Base-by-base conservation (phyloP, 1,139 yeast species). In the Zygotorulaspora mrakii region DNA sequence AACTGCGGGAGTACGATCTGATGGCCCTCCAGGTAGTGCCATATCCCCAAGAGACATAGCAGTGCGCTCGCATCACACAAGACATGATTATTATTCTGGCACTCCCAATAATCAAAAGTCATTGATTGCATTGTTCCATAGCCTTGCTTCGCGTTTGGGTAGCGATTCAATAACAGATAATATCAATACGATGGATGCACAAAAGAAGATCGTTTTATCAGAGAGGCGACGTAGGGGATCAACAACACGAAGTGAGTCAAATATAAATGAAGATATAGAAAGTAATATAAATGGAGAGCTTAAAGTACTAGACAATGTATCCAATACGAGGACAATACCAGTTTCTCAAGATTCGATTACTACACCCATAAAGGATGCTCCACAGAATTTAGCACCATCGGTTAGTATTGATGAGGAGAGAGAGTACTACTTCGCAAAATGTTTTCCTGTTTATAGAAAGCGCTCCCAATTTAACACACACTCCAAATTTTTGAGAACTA, bases 361-460 rank as follows among this genome's bases (percentile, higher is more conserved):
- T 4, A 42, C 46, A 11, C 33, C 46, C 11, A 34, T 37, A n/a
- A 39, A 38, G 21, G 35, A 39, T 21, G 39, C 43, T 17, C 40
- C 37, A 11, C 33, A 39, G 33, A 35, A 37, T 24, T 22, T 37
- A 21, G 33, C 38, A 10, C 28, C 34, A 22, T 31, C 50, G 2
- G 43, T 44, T 4, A 46, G 50, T 26, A 34, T 48, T 35, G 61
- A 48, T 41, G 59, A 55, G 44, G 52, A 50, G 31, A 74, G 75
- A 45, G 94, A 85, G 58, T 70, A 75, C 48, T 71, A 79, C 43
- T 86, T 80, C 61, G 78, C 81, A 12, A 82, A 80, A 53, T 85
- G 94, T 52, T 88, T 86, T 64, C 96, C 96, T 1, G 76, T 79
- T 43, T 85, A 83, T 59, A 69, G 95, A 42, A 81, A 82, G 54